A percentile compares a stretch with the other conserved stretches of the same genome.
Evolutionary conservation across 768 basidiomycete species (phyloP).

Genomic region (Cubamyces lactineus): DNA sequence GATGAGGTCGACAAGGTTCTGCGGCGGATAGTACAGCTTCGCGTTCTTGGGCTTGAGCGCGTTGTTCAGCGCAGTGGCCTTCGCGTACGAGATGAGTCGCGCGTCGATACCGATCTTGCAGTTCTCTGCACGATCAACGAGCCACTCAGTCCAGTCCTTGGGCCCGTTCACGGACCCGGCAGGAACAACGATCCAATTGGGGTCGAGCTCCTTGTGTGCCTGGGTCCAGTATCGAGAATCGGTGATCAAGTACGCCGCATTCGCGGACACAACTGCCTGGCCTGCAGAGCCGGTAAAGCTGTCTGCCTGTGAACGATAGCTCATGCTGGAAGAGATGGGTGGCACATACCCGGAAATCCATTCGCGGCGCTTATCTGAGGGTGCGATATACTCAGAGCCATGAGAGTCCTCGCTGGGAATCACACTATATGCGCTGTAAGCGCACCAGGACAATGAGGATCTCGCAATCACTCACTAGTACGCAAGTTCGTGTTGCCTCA

Average conservation of each 20-base stretch:
- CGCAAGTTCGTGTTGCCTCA: slow-evolving; percentile 69
- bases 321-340: background rate
- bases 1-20: slow-evolving; percentile 81
- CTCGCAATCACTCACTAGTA: slow-evolving; percentile 63
- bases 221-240: slow-evolving; percentile 88
- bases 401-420: slow-evolving; percentile 84
- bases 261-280: slow-evolving; percentile 67
- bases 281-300: slow-evolving; percentile 73
- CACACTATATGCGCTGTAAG: slow-evolving; percentile 48
- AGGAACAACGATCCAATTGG: slow-evolving; percentile 70
- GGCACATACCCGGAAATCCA: slow-evolving; percentile 71
- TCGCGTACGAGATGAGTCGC: slow-evolving; percentile 77
- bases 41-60: slow-evolving; percentile 57
- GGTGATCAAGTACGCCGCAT: slow-evolving; percentile 71
- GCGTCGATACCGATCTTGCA: slow-evolving; percentile 80
- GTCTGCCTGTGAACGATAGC: slow-evolving; percentile 9
- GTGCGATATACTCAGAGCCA: slow-evolving; percentile 79
- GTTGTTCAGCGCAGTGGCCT: slow-evolving; percentile 60
- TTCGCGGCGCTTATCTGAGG: slow-evolving; percentile 75
- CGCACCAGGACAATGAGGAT: background rate
- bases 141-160: slow-evolving; percentile 80
- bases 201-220: slow-evolving; percentile 68
- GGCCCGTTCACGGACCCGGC: slow-evolving; percentile 57
- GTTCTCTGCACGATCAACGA: slow-evolving; percentile 39
- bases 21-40: slow-evolving; percentile 77